Conservation (phyloP, 441 rosid genomes). For the Pelargonium myrrhifolium region DNA sequence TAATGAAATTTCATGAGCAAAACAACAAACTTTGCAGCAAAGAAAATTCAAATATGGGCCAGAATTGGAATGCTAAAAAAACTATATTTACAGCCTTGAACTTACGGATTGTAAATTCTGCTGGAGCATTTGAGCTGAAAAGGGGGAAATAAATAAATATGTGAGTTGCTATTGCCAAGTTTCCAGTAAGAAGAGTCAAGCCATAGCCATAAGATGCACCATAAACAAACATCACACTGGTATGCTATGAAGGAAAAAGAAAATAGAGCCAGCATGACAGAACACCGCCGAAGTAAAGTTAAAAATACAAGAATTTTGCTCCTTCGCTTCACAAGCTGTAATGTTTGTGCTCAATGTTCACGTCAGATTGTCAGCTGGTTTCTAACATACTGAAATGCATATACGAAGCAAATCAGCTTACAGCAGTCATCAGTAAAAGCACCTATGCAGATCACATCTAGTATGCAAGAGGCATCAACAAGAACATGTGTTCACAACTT, state of each 20-base stretch:
- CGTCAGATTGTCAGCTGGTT: not conserved
- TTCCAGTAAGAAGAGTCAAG: not conserved
- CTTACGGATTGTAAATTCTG: constrained; percentile 91
- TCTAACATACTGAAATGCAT: not conserved
- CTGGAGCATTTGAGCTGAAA: constrained; percentile 55
- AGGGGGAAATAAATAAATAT: constrained; percentile 1
- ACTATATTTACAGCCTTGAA: constrained; percentile 15
- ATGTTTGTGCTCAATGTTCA: not conserved
- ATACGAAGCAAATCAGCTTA: not conserved
- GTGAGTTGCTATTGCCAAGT: not conserved
- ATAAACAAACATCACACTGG: no score
- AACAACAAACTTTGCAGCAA: no score
- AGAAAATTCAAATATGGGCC: no score
- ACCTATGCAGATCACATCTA: not conserved
- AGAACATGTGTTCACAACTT: no score
- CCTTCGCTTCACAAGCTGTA: not conserved
- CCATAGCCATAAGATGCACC: no score
- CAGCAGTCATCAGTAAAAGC: no score
- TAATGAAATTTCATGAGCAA: no score
- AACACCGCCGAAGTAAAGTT: not conserved
- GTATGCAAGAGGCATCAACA: no score
- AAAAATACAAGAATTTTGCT: not conserved
- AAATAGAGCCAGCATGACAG: not conserved
- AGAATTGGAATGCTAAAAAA: not conserved
- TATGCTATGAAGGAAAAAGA: no score